Evolutionary conservation across 73 alveolate genomes (phyloP).

Genomic region (Urostyla sp.): DNA sequence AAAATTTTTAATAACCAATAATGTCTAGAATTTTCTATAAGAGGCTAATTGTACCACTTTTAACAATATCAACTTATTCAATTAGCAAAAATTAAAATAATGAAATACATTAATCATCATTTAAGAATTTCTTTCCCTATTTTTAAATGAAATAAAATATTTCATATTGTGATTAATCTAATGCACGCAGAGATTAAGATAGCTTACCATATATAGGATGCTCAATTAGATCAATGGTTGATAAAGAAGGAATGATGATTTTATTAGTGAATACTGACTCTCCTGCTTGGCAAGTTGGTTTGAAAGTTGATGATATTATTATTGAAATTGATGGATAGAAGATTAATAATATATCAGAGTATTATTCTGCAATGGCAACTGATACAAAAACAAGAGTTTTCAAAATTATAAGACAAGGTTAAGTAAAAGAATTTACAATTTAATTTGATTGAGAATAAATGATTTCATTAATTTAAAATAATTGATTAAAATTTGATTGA

Average conservation of each 20-base stretch:
- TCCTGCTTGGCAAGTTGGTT: constrained; percentile 81
- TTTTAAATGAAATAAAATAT: not conserved
- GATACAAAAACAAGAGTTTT: not conserved
- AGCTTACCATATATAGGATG: constrained; percentile 73
- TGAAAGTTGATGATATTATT: constrained; percentile 69
- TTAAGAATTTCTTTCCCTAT: not conserved
- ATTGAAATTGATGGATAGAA: constrained; percentile 62
- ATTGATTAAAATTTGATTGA: not conserved
- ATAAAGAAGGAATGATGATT: constrained; percentile 67
- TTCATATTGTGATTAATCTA: not conserved
- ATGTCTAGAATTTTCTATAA: not conserved
- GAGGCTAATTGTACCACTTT: not conserved
- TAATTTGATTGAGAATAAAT: not conserved
- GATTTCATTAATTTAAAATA: not conserved
- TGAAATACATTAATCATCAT: not conserved
- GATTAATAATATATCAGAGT: constrained; percentile 59
- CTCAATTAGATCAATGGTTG: constrained; percentile 64
- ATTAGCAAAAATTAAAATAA: too few species aligned
- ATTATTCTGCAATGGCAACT: constrained; percentile 38
- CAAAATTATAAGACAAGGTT: constrained; percentile 47
- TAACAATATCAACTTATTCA: not conserved
- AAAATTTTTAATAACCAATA: not conserved
- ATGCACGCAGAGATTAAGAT: constrained; percentile 35
- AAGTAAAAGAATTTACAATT: constrained; percentile 27
- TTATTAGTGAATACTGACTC: constrained; percentile 70